A percentile compares a stretch with the other conserved stretches of the same genome.
Conservation (phyloP, 495 filamentous ascomycete species). For the Aspergillus incahuasiensis region DNA sequence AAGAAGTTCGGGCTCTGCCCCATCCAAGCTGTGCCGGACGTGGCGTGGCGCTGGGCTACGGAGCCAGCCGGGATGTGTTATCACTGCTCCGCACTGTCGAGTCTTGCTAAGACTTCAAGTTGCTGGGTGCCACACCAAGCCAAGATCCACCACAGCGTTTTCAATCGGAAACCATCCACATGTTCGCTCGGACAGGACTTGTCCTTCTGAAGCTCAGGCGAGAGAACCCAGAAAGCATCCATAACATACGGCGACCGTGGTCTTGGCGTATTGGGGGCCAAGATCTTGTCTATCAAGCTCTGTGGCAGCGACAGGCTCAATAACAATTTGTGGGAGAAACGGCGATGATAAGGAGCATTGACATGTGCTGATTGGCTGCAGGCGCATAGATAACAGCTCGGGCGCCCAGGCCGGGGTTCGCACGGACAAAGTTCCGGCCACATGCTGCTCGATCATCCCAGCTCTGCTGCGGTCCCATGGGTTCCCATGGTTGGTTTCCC, state of each 20-base stretch:
- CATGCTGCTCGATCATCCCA: not conserved
- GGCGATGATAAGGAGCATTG: slow-evolving; percentile 11
- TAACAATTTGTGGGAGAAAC: slow-evolving; percentile 14
- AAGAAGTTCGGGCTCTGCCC: too few relatives aligned
- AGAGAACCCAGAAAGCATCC: not conserved
- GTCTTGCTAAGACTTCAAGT: too few relatives aligned
- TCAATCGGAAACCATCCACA: too few relatives aligned
- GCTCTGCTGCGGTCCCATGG: not conserved
- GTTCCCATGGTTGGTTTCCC: not conserved
- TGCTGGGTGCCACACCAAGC: too few relatives aligned
- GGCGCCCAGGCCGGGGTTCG: not conserved
- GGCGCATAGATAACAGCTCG: slow-evolving; percentile 8
- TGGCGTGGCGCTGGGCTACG: not conserved
- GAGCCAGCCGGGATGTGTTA: too few relatives aligned
- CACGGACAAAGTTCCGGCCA: not conserved
- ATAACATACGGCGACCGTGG: not conserved
- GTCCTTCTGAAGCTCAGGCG: too few relatives aligned
- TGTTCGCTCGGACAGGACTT: too few relatives aligned
- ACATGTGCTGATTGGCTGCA: slow-evolving; percentile 8
- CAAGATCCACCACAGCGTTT: too few relatives aligned
- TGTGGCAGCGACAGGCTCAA: not conserved
- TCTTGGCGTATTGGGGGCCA: slow-evolving; percentile 1
- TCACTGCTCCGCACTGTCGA: too few relatives aligned
- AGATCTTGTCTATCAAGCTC: slow-evolving; percentile 6
- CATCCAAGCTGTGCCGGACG: too few relatives aligned